Conservation (phyloP, 306 rosid species). For the Quercus mongolica region DNA sequence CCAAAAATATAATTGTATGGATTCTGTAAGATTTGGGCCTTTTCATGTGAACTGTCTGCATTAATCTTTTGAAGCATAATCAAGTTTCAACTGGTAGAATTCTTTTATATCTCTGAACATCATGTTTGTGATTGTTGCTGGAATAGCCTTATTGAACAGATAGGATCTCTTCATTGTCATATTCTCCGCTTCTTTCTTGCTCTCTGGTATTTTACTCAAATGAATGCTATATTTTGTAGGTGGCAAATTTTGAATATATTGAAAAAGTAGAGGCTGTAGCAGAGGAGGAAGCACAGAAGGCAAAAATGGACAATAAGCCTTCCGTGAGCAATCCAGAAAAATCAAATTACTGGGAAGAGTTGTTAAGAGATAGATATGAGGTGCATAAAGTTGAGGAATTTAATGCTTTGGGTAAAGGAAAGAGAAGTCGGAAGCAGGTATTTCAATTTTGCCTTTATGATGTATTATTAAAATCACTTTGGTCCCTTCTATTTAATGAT, state of each 20-base stretch:
- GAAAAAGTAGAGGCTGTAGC: conserved; percentile 79
- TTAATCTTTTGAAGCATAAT: conserved; percentile 8
- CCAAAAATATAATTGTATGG: no score
- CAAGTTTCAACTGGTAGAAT: not conserved
- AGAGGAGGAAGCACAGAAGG: conserved; percentile 72
- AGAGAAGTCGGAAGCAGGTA: conserved; percentile 94
- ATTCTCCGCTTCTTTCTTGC: conserved; percentile 4
- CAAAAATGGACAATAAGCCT: conserved; percentile 40
- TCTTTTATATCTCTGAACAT: not conserved
- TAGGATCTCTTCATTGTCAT: not conserved
- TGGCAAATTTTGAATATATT: conserved; percentile 95
- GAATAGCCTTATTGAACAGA: not conserved
- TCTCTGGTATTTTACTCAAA: conserved; percentile 4
- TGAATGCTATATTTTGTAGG: conserved; percentile 45
- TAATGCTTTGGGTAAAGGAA: conserved; percentile 90
- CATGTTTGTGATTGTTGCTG: not conserved
- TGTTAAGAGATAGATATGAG: conserved; percentile 77
- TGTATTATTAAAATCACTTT: conserved; percentile 4
- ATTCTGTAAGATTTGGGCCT: not conserved
- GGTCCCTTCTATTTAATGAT: conserved; percentile 1
- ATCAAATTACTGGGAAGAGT: conserved; percentile 88
- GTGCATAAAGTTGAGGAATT: conserved; percentile 91
- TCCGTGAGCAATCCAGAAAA: conserved; percentile 51
- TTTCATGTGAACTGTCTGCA: not conserved
- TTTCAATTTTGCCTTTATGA: conserved; percentile 8